Base-by-base conservation (phyloP, 345 rosid species). In the Excoecaria cochinchinensis region DNA sequence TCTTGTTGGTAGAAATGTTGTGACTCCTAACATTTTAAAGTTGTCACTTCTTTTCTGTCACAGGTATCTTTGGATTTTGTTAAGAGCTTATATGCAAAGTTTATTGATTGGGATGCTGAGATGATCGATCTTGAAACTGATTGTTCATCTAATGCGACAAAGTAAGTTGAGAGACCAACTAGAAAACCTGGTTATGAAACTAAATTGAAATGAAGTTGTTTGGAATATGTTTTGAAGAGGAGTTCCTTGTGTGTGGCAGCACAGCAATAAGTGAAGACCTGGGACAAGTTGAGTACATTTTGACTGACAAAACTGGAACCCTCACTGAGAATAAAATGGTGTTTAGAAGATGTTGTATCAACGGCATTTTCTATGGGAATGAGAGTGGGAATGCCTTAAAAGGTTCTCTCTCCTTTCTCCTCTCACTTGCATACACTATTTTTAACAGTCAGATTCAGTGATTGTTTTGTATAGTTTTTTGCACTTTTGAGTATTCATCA, bases 201-300 rank as follows among this genome's bases (percentile, higher is more conserved):
- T 25, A 36, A 42, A 55, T 48, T 14, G 22, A 50, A 70, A 50
- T 22, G 24, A 48, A 60, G 64, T 67, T 62, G 21, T 47, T 64
- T 25, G 56, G 60, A 66, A 21, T 48, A 22, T 17, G 46, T 31
- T 53, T 75, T 76, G 79, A 79, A 77, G 75, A 72, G 69, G 64
- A 74, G 61, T 79, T 77, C 81, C 73, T 85, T 90, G 61, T 83
- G 72, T 85, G 86, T 82, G 89, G 90, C 99, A 95, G 99, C 91
- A 93, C 99, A 89, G 97, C 99, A 86, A 93, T 95, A 82, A 95
- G 99, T 76, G 99, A 95, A 86, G 99, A 95, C 87, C 89, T 95
- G 82, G 98, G 98, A 77, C 99, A 95, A 87, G 98, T 95, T 79
- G 99, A 95, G 86, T 93, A 93, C 86, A 91, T 95, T 80, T 85